Base-by-base conservation (phyloP, 2,329 filamentous ascomycete species). In the Talaromyces sp. region DNA sequence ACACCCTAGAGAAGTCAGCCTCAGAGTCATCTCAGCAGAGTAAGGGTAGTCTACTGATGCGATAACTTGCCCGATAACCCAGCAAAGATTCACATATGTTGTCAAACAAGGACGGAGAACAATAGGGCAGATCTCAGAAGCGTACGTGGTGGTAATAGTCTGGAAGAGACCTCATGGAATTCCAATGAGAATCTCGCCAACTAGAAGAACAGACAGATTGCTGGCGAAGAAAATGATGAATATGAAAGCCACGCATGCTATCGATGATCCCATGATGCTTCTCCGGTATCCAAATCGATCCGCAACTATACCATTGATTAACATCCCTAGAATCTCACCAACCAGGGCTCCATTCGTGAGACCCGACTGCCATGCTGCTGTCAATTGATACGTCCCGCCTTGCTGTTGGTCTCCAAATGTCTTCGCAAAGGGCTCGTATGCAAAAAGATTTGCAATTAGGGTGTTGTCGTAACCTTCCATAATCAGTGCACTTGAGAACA, bases 251-350 rank as follows among this genome's bases (percentile, higher is more conserved):
- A 78, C 65, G 70, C 67, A 85, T 69, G 59, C 79, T 41, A 76
- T 63, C 47, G 88, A 75, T 40, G 82, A 84, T 32, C 65, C 74
- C 51, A 88, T 82, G 57, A 88, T 80, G 22, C 85, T 88, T 66
- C 82, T 84, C 20, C 84, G 78, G 66, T 87, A 87, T 11, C 84
- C 84, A 61, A 85, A 85, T 16, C 82, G 78, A 24, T 54, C 86
- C n/a, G 84, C 84, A 44, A 86, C 70, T 70, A 79, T 83, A 41
- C 86, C 86, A 64, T 86, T 87, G 68, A 87, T 76, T 58, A 86
- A 71, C 49, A 88, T 76, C 27, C 86, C 86, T 47, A 88, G 79
- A 48, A 89, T 82, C 68, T 87, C 84, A 49, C 86, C 86, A 22
- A 80, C 77, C 47, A 80, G 76, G 49, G 81, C 81, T 39, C 81